Conservation (phyloP, 305 asterid genomes). For the Fraxinus floribunda region DNA sequence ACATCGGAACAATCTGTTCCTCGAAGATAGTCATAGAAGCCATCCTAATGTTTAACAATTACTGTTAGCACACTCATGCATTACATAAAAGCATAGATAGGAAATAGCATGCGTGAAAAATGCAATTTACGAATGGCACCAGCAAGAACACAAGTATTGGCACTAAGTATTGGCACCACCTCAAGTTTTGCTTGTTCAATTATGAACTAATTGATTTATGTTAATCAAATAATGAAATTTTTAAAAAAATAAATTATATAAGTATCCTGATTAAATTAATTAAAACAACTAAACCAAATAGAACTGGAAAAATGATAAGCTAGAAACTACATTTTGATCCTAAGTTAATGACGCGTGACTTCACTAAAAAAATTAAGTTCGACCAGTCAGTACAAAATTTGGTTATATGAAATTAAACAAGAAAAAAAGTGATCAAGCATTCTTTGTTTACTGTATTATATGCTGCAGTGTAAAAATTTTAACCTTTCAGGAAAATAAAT, state of each 20-base stretch:
- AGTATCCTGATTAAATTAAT: not conserved
- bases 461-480: not conserved
- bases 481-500: not conserved
- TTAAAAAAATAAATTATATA: not conserved
- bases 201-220: constrained; percentile 6
- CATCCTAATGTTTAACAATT: constrained; percentile 49
- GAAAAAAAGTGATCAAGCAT: not conserved
- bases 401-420: not conserved
- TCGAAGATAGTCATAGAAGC: constrained; percentile 82
- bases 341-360: not conserved
- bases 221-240: constrained; percentile 10
- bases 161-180: not conserved
- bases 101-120: not conserved
- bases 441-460: not conserved
- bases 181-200: not conserved
- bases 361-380: not conserved
- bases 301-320: not conserved
- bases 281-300: not conserved
- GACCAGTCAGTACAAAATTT: not conserved
- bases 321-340: not conserved
- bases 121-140: not conserved
- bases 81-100: not conserved
- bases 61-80: not conserved
- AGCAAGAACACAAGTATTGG: not conserved
- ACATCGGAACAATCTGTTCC: constrained; percentile 80